Evolutionary conservation across 768 basidiomycete genomes (phyloP).

Genomic region (Roridomyces roridus): DNA sequence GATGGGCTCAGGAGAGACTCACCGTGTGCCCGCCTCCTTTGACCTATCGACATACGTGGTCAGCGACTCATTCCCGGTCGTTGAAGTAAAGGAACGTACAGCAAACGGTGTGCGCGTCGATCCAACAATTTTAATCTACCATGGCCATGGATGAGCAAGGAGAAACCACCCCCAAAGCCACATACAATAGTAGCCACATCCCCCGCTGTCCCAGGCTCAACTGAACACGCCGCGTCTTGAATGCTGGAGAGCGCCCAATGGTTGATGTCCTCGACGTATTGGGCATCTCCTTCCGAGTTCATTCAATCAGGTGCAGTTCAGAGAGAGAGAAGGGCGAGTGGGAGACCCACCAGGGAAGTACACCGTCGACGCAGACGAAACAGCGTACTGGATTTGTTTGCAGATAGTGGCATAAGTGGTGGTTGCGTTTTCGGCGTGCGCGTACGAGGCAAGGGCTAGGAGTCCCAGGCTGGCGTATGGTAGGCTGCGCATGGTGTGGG

Average conservation of each 20-base stretch:
- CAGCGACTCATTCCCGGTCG: too few species aligned
- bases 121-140: slow-evolving; percentile 56
- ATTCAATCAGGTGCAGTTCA: neutral
- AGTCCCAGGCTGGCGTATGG: too few species aligned
- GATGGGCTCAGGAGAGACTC: too few species aligned
- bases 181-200: slow-evolving; percentile 59
- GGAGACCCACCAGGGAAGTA: slow-evolving; percentile 44
- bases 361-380: slow-evolving; percentile 54
- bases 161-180: neutral
- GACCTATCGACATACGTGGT: slow-evolving; percentile 43
- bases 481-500: too few species aligned
- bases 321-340: neutral
- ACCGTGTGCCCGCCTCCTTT: slow-evolving; percentile 66
- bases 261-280: slow-evolving; percentile 49
- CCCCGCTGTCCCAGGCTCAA: too few species aligned
- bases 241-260: slow-evolving; percentile 62
- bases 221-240: slow-evolving; percentile 53
- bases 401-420: too few species aligned
- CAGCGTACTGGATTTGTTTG: slow-evolving; percentile 38
- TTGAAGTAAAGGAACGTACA: slow-evolving; percentile 36
- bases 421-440: too few species aligned
- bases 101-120: slow-evolving; percentile 57
- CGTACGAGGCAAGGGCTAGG: too few species aligned
- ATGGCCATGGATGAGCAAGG: neutral
- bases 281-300: neutral